Conservation (phyloP, 2,329 filamentous ascomycete genomes). For the Paradendryphiella salina region DNA sequence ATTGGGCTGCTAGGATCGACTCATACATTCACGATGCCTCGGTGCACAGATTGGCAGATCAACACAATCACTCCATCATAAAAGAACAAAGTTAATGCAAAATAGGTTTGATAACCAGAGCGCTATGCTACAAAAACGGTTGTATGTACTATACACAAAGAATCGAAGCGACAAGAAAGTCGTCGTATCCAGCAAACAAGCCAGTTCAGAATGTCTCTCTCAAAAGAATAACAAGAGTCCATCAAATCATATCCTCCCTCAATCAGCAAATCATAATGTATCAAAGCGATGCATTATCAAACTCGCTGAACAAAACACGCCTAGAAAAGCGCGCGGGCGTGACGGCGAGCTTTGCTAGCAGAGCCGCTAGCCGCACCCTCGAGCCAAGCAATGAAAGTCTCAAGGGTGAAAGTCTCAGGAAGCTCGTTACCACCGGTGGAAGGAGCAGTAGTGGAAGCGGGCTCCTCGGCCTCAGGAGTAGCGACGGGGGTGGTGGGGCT, state of each 20-base stretch:
- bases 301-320: not conserved
- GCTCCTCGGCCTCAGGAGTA: conserved; percentile 6
- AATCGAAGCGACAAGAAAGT: conserved; percentile 17
- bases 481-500: conserved; percentile 7
- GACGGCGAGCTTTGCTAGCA: conserved; percentile 32
- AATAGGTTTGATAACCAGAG: conserved; percentile 2
- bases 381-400: conserved; percentile 43
- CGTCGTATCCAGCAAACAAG: conserved; percentile 19
- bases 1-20: too few species aligned
- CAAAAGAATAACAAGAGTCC: conserved; percentile 4
- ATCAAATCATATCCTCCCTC: not conserved
- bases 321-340: conserved; percentile 33
- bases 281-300: too few species aligned
- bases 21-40: too few species aligned
- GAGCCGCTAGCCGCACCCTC: conserved; percentile 29
- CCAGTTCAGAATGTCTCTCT: not conserved
- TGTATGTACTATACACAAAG: conserved; percentile 22
- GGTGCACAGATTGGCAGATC: too few species aligned
- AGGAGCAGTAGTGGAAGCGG: conserved; percentile 18
- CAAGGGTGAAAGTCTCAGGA: conserved; percentile 40
- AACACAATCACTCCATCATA: not conserved
- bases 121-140: conserved; percentile 20
- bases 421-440: conserved; percentile 20
- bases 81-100: not conserved
- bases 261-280: too few species aligned